Evolutionary conservation across 306 rosid species (phyloP).

Genomic region (Vicia villosa): DNA sequence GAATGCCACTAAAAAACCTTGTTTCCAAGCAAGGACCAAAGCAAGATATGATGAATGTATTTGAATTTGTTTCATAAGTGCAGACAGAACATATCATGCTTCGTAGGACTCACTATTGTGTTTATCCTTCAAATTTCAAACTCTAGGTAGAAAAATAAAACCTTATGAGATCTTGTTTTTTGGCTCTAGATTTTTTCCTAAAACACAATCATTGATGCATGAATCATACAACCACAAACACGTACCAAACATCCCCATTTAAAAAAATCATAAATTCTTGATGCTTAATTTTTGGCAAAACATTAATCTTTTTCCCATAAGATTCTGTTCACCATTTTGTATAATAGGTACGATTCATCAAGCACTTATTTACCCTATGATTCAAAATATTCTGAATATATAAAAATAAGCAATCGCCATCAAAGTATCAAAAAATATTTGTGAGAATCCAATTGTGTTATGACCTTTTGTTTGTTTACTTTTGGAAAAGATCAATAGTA

Average conservation of each 20-base stretch:
- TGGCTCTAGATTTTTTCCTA: slow-evolving; percentile 37
- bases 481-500: slow-evolving; percentile 56
- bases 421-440: slow-evolving; percentile 59
- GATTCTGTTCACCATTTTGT: slow-evolving; percentile 21
- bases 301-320: slow-evolving; percentile 6
- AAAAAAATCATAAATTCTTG: slow-evolving; percentile 20
- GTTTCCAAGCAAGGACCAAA: neutral
- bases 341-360: neutral
- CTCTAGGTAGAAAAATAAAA: slow-evolving; percentile 34
- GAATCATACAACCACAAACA: slow-evolving; percentile 31
- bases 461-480: slow-evolving; percentile 49
- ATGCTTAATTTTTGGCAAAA: slow-evolving; percentile 20
- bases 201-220: slow-evolving; percentile 59
- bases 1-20: slow-evolving; percentile 25
- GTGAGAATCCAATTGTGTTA: slow-evolving; percentile 50
- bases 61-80: slow-evolving; percentile 40
- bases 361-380: neutral
- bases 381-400: neutral
- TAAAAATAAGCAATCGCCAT: slow-evolving; percentile 44
- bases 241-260: slow-evolving; percentile 38
- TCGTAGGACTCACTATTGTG: slow-evolving; percentile 43
- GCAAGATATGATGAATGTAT: slow-evolving; percentile 41
- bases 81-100: slow-evolving; percentile 38
- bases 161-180: slow-evolving; percentile 39
- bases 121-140: slow-evolving; percentile 42